phyloP scores from a whole-genome alignment of 139 green algal species.

The Chlorella vulgaris region DNA sequence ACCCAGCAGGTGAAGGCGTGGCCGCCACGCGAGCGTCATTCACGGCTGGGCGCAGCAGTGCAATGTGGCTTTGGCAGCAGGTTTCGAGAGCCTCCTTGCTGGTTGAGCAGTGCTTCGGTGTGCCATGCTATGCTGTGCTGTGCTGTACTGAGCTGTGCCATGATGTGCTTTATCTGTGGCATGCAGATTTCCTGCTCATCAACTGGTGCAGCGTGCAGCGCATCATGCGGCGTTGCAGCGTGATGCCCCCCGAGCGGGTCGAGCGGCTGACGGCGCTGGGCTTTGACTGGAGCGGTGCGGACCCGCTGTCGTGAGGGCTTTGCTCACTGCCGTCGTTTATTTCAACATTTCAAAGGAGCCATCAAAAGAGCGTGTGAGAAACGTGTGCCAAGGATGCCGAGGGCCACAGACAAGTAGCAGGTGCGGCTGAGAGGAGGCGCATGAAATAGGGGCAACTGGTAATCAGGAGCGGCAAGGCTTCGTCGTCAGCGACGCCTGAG shows the following conservation, averaged over 20 bases:
- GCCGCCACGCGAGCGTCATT: too few species aligned
- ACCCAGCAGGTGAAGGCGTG: conserved; percentile 9
- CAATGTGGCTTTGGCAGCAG: too few species aligned
- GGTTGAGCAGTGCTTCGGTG: too few species aligned
- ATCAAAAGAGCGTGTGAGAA: too few species aligned
- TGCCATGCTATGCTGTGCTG: background rate
- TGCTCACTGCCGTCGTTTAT: background rate
- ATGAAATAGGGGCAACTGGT: background rate
- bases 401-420: background rate
- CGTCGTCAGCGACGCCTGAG: too few species aligned
- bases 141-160: background rate
- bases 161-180: background rate
- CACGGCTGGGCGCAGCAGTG: too few species aligned
- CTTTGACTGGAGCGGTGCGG: conserved; percentile 78
- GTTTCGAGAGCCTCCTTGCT: too few species aligned
- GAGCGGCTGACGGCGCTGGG: conserved; percentile 55
- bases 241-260: conserved; percentile 48
- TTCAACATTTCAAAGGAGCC: background rate
- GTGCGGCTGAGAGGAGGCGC: background rate
- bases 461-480: too few species aligned
- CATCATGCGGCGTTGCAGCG: conserved; percentile 56
- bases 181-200: conserved; percentile 57
- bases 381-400: too few species aligned
- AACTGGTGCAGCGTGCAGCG: conserved; percentile 79
- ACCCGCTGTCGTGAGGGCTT: conserved; percentile 68